phyloP scores from a whole-genome alignment of 2,329 filamentous ascomycete species.

The Beauveria sp. region DNA sequence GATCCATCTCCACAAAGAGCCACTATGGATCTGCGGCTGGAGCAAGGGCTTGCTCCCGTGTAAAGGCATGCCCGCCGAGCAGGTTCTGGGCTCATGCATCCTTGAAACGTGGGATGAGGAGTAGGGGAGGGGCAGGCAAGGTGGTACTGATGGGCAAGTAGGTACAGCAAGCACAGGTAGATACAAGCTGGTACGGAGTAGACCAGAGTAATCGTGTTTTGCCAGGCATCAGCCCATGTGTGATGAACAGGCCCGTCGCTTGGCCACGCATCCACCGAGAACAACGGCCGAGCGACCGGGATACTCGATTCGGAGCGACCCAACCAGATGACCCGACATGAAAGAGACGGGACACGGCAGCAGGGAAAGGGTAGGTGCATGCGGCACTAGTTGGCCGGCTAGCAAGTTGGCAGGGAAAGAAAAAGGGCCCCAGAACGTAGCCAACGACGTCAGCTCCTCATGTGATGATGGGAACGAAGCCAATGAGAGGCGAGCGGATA shows the following conservation, averaged over 20 bases:
- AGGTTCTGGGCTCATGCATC: not conserved
- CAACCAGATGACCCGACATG: not conserved
- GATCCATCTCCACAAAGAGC: not conserved
- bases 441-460: not conserved
- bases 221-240: not conserved
- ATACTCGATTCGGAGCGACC: constrained; percentile 3
- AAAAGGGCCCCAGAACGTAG: not conserved
- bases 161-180: no score
- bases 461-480: constrained; percentile 2
- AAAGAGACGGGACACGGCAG: not conserved
- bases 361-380: not conserved
- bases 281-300: not conserved
- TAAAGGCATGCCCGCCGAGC: not conserved
- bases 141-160: no score
- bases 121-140: not conserved
- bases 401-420: not conserved
- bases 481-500: not conserved
- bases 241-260: not conserved
- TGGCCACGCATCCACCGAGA: not conserved
- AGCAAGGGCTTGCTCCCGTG: not conserved
- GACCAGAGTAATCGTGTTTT: not conserved
- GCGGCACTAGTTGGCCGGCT: not conserved
- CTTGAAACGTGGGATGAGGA: not conserved
- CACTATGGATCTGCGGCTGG: not conserved
- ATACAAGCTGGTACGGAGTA: not conserved